A percentile compares a stretch with the other conserved stretches of the same genome.
These are phyloP conservation scores for Trametes elegans DNA, from an alignment of 768 basidiomycete species.

Conservation along the genomic window DNA sequence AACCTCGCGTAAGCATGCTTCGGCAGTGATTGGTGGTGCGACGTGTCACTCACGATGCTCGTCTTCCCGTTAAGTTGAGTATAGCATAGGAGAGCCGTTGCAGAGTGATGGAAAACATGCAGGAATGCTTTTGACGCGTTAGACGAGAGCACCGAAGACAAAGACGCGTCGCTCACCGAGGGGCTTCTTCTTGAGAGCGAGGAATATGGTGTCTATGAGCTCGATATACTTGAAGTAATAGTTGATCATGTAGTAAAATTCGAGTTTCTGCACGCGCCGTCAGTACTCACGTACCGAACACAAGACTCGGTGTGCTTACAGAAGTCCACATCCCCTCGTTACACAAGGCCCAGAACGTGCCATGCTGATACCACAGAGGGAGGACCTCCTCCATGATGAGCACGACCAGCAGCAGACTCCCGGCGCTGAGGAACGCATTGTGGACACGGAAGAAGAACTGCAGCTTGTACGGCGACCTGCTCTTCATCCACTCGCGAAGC, in stretches of 20 bases:
- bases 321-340: constrained; percentile 77
- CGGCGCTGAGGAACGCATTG: constrained; percentile 83
- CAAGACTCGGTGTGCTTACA: constrained; percentile 46
- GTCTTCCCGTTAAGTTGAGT: constrained; percentile 93
- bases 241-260: constrained; percentile 98
- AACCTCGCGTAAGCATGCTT: neutral
- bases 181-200: constrained; percentile 97
- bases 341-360: constrained; percentile 79
- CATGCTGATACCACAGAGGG: constrained; percentile 72
- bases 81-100: constrained; percentile 93
- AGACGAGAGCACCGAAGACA: neutral
- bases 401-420: constrained; percentile 80
- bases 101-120: constrained; percentile 99
- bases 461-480: constrained; percentile 68
- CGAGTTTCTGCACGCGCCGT: constrained; percentile 58
- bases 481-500: constrained; percentile 81
- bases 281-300: neutral
- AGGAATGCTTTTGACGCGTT: constrained; percentile 62
- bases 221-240: constrained; percentile 99
- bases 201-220: constrained; percentile 94
- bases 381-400: constrained; percentile 91
- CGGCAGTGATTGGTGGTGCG: neutral
- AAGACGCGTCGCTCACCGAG: constrained; percentile 55
- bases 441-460: constrained; percentile 85
- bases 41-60: constrained; percentile 67